Evolutionary conservation across 352 stramenopile species (phyloP), one percentile per base, ranked within the genome.

Genomic region (Globisporangium okanoganense): DNA sequence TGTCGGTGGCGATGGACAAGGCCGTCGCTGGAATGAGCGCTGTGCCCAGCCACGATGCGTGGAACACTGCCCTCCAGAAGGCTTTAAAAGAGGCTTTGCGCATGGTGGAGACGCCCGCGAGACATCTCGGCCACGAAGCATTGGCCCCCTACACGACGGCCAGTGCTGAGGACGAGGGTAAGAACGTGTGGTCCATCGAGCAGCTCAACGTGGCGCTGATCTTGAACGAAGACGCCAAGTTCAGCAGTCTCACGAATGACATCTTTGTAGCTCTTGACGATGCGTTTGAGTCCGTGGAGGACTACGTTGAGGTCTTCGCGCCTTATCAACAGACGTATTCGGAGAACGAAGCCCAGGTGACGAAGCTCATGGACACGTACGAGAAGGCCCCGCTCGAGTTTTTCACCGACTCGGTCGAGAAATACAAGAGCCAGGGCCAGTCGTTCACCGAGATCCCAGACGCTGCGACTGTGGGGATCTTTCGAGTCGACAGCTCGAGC

Each of bases 281-380:
- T 64, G 82, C 81, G 0, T 92, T 94, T 52, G 82, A 93, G 35
- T 66, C 79, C 2, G 79, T 96, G 0, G 81, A 92, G 22, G 83
- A 96, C 18, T 98, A 98, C 65, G 76, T 94, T 59, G 76, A 92
- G 35, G 74, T 97, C 0, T 98, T 98, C 56, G 49, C 83, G 0
- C 92, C 93, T 14, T 98, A 87, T 58, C 76, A 89, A 54, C 78
- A 96, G 31, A 94, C 86, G 27, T 97, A 84, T 63, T 67, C 72
- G 0, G 79, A 94, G 38, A 98, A 98, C 61, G 75, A 94, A 53
- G 67, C 64, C 7, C 86, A 97, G 53, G 66, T 90, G 6, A 69
- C 70, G 6, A 67, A 68, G 7, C 65, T 96, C 9, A 74, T 85
- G 36, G 69, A 88, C 9, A 84, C 76, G 2, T 97, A 93, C 57